Evolutionary conservation across 805 yeast genomes (phyloP).

Genomic region (Saccharomycopsis fodiens): DNA sequence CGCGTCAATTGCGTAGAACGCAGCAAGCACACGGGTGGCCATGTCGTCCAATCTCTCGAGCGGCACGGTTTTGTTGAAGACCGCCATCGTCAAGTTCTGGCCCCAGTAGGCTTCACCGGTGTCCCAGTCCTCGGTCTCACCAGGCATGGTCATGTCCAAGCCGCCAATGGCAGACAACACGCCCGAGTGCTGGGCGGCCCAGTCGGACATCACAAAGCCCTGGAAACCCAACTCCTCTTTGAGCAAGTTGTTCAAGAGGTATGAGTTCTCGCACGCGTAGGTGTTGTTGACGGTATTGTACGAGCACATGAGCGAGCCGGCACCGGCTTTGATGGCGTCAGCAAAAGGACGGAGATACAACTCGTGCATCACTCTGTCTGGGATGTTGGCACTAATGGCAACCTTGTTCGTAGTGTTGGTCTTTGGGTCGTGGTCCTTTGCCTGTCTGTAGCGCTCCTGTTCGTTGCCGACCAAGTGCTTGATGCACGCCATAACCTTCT

Average conservation of each 20-base stretch:
- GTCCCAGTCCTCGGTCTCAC: slow-evolving; percentile 44
- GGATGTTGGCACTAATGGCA: slow-evolving; percentile 46
- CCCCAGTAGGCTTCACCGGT: slow-evolving; percentile 51
- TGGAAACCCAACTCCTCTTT: slow-evolving; percentile 59
- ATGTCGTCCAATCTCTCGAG: slow-evolving; percentile 50
- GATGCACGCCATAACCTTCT: slow-evolving; percentile 48
- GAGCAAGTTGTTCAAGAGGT: slow-evolving; percentile 43
- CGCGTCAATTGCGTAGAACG: slow-evolving; percentile 41
- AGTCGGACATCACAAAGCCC: slow-evolving; percentile 57
- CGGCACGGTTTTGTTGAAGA: slow-evolving; percentile 46
- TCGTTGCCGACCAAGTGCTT: slow-evolving; percentile 54
- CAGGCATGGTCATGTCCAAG: slow-evolving; percentile 60
- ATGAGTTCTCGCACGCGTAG: slow-evolving; percentile 52
- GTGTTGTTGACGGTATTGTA: slow-evolving; percentile 50
- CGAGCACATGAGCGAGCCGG: slow-evolving; percentile 52
- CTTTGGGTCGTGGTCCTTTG: slow-evolving; percentile 15
- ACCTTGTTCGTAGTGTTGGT: slow-evolving; percentile 29
- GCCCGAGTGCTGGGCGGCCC: slow-evolving; percentile 57
- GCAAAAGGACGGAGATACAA: slow-evolving; percentile 60
- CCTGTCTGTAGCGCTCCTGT: slow-evolving; percentile 54
- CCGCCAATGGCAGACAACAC: slow-evolving; percentile 51
- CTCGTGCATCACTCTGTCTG: slow-evolving; percentile 56
- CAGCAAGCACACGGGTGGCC: slow-evolving; percentile 52
- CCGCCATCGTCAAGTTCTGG: slow-evolving; percentile 44
- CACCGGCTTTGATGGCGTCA: slow-evolving; percentile 53